A percentile compares a stretch with the other conserved stretches of the same genome.
Evolutionary conservation across 805 yeast genomes (phyloP).

Genomic region (Teunomyces stri): DNA sequence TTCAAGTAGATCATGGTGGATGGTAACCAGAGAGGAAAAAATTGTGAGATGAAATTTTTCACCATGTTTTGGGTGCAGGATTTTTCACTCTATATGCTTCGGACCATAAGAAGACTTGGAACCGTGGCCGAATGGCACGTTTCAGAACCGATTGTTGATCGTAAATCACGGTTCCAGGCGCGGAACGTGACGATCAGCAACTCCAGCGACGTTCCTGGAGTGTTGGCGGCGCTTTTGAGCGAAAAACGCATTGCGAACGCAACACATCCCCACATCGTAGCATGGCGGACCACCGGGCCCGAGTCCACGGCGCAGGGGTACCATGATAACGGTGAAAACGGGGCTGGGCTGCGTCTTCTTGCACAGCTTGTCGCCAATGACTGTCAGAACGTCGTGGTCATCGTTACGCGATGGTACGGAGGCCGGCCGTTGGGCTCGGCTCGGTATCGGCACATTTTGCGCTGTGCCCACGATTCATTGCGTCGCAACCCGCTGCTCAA

Average conservation of each 20-base stretch:
- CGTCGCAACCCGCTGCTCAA: slow-evolving; percentile 5
- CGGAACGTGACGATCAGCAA: slow-evolving; percentile 44
- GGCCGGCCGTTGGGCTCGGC: slow-evolving; percentile 72
- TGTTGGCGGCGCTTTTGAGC: slow-evolving; percentile 41
- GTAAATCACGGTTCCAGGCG: slow-evolving; percentile 69
- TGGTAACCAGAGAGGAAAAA: slow-evolving; percentile 1
- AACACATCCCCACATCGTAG: slow-evolving; percentile 70
- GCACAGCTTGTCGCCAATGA: slow-evolving; percentile 48
- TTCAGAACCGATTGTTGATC: slow-evolving; percentile 34
- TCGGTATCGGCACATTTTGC: slow-evolving; percentile 65
- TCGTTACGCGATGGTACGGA: slow-evolving; percentile 82
- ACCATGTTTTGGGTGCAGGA: not conserved
- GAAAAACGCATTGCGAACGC: slow-evolving; percentile 54
- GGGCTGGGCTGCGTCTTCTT: slow-evolving; percentile 63
- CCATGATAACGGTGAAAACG: slow-evolving; percentile 71
- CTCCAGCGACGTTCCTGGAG: slow-evolving; percentile 40
- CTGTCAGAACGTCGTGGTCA: slow-evolving; percentile 54
- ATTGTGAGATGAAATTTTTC: slow-evolving; percentile 4
- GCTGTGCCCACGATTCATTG: slow-evolving; percentile 53
- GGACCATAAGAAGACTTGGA: not conserved
- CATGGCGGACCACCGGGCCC: slow-evolving; percentile 53
- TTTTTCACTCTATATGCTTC: not conserved
- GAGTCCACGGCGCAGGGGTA: slow-evolving; percentile 47
- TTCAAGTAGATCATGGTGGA: slow-evolving; percentile 78
- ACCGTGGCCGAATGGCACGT: slow-evolving; percentile 25